Evolutionary conservation across 2,329 filamentous ascomycete species (phyloP).

Genomic region (Botrytis galanthina): DNA sequence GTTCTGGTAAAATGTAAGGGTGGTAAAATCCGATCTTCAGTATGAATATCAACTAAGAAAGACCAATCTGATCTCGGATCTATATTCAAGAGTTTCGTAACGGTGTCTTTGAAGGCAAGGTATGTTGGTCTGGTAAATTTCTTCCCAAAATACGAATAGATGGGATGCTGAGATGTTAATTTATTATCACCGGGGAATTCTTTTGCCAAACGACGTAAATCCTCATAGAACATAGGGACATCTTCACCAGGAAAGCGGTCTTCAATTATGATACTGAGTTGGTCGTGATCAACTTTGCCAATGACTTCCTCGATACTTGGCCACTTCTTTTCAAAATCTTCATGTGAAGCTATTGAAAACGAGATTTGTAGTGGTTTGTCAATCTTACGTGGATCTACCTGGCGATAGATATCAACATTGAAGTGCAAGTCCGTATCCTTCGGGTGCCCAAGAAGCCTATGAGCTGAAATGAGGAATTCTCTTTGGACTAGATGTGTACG

Average conservation of each 20-base stretch:
- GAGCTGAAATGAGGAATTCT: conserved; percentile 5
- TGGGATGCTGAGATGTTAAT: neutral
- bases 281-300: conserved; percentile 14
- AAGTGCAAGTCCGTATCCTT: neutral
- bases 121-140: neutral
- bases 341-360: neutral
- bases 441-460: neutral
- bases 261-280: conserved; percentile 14
- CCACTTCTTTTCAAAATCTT: neutral
- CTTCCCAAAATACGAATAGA: conserved; percentile 19
- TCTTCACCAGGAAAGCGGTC: neutral
- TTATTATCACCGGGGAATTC: conserved; percentile 8
- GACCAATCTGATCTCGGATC: conserved; percentile 13
- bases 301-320: neutral
- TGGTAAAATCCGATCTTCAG: neutral
- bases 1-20: neutral
- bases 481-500: conserved; percentile 2
- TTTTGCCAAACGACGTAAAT: neutral
- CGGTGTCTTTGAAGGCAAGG: conserved; percentile 4
- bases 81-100: conserved; percentile 15
- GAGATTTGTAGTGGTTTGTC: neutral
- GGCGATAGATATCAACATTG: conserved; percentile 9
- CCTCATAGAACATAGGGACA: neutral
- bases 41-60: conserved; percentile 17
- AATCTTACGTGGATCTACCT: conserved; percentile 10